A percentile compares a stretch with the other conserved stretches of the same genome.
phyloP scores from a whole-genome alignment of 352 stramenopile species.

The Phytophthora foliorum region DNA sequence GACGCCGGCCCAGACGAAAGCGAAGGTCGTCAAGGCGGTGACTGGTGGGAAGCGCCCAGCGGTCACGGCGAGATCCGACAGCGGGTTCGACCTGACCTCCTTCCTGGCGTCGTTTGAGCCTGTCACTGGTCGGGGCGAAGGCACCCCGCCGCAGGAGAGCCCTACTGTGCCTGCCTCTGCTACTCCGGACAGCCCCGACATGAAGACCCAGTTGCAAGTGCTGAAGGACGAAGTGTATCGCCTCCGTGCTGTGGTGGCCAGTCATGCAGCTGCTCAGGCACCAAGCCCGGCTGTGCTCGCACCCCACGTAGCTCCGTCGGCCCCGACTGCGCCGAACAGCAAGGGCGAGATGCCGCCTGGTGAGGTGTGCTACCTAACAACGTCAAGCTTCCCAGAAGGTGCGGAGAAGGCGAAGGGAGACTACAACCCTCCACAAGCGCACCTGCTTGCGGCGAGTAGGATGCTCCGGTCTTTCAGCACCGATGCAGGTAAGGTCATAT shows the following conservation, averaged over 20 bases:
- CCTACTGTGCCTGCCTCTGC: too few relatives aligned
- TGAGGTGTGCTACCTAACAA: slow-evolving; percentile 12
- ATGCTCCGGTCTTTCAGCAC: slow-evolving; percentile 17
- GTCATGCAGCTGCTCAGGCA: too few relatives aligned
- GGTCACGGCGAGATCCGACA: background rate
- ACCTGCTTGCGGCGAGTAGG: slow-evolving; percentile 13
- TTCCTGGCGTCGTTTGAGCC: slow-evolving; percentile 16
- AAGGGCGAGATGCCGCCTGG: slow-evolving; percentile 9
- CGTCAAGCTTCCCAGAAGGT: slow-evolving; percentile 21
- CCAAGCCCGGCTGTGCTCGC: too few relatives aligned
- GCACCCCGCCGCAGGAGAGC: too few relatives aligned
- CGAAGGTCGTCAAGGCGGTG: background rate
- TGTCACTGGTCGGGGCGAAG: too few relatives aligned
- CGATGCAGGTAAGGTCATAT: slow-evolving; percentile 16
- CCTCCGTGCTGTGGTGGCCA: background rate
- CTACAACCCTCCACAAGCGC: slow-evolving; percentile 21
- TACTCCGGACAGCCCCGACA: background rate
- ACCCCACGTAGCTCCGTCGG: too few relatives aligned
- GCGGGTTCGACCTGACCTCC: slow-evolving; percentile 9
- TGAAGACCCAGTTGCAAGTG: background rate
- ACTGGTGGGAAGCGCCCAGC: background rate
- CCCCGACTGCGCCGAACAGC: background rate
- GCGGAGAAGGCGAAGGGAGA: slow-evolving; percentile 30
- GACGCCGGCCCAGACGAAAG: background rate
- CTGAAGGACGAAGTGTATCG: background rate